Base-by-base conservation (phyloP, 495 filamentous ascomycete genomes). In the Xylaria scruposa region DNA sequence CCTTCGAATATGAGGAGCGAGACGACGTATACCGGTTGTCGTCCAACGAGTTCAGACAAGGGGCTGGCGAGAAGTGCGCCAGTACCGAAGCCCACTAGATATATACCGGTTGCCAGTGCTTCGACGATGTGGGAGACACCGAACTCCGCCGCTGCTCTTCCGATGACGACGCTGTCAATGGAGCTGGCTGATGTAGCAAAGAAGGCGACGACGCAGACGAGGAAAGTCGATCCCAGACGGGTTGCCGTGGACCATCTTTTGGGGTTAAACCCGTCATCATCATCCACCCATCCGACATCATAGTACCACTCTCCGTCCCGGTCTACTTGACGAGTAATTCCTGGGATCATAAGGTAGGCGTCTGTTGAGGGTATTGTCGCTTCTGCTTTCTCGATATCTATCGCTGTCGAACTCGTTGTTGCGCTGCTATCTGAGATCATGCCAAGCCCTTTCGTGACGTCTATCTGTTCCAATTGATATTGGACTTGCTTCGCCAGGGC, bases 1-100 rank as follows among this genome's bases (percentile, higher is more conserved):
- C 93, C 84, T 70, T 91, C 78, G 77, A 94, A 97, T 17, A 92
- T 81, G 0, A 83, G 77, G 74, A 94, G 91, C 0, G 91, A 92
- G 6, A 80, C 74, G 26, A 94, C 80, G 66, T 95, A 94, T 26
- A 96, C 90, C 0, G 87, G 87, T 49, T 91, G 84, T 33, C 94
- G 86, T 4, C 80, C 79, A 2, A 82, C 47, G 75, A 94, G 93
- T 84, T 95, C 87, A 19, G 82, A 83, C 3, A 82, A 70, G 3
- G 80, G 81, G 0, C 83, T 85, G 62, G 82, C 83, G 44, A 88
- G 82, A 31, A 88, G 72, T 0, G 86, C 79, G 0, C 88, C 91
- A 17, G 83, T 76, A 0, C 88, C 90, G 73, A 92, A 92, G 4
- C 90, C 91, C 44, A 89, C 78, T 0, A 94, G 81, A 72, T 88